Conservation (phyloP, 495 filamentous ascomycete species). For the Cryomyces minteri region DNA sequence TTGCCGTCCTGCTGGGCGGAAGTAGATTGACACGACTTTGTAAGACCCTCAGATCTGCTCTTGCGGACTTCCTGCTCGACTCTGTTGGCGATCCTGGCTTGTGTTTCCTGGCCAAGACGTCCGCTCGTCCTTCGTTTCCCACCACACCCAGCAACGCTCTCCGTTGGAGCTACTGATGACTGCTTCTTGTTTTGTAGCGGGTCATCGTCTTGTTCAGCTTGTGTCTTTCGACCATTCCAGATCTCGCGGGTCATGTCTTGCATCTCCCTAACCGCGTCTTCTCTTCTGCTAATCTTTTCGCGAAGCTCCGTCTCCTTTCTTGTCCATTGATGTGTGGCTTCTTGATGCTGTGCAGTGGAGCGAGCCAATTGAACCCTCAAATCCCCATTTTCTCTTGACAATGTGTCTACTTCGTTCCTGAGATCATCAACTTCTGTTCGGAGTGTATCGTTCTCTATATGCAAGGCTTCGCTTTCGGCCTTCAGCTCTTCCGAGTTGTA, state of each 20-base stretch:
- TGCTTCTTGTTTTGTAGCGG: conserved; percentile 2
- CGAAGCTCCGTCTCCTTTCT: conserved; percentile 10
- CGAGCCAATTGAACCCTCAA: conserved; percentile 9
- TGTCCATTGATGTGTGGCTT: conserved; percentile 7
- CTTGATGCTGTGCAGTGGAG: conserved; percentile 8
- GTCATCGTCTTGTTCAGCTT: neutral
- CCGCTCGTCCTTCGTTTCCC: conserved; percentile 2
- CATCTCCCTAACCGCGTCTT: conserved; percentile 6
- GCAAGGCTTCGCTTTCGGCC: conserved; percentile 16
- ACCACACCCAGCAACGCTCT: neutral
- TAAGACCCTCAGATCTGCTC: conserved; percentile 3
- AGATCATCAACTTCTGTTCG: conserved; percentile 7
- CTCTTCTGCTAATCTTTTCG: conserved; percentile 8
- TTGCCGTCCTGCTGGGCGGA: neutral
- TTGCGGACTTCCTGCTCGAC: conserved; percentile 13
- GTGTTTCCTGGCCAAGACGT: conserved; percentile 8
- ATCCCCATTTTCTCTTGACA: too few species aligned
- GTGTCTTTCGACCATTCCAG: neutral
- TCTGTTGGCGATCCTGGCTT: conserved; percentile 12
- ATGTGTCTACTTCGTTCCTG: too few species aligned
- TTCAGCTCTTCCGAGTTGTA: conserved; percentile 45
- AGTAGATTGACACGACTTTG: neutral
- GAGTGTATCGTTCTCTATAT: conserved; percentile 9
- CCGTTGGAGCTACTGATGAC: neutral
- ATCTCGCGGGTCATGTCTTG: conserved; percentile 10